Evolutionary conservation across 768 basidiomycete species (phyloP).

Genomic region (Tulasnella sp.): DNA sequence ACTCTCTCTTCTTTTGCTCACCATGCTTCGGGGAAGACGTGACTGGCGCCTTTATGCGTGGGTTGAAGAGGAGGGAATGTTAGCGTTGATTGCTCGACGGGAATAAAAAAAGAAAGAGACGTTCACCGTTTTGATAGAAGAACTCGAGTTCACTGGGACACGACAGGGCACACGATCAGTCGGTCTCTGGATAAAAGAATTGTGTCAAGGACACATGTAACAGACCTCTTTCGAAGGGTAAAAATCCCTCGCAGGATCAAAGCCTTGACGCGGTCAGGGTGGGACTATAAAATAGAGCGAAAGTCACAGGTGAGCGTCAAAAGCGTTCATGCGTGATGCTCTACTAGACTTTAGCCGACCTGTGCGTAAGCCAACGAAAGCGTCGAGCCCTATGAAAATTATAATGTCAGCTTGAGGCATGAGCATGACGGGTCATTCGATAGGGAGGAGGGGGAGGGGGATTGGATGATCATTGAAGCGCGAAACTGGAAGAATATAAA

Average conservation of each 20-base stretch:
- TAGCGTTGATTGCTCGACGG: too few species aligned
- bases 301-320: neutral
- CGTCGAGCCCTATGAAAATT: conserved; percentile 57
- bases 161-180: neutral
- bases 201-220: neutral
- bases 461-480: too few species aligned
- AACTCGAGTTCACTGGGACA: conserved; percentile 59
- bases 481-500: too few species aligned
- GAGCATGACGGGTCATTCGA: too few species aligned
- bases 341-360: conserved; percentile 30
- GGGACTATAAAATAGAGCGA: conserved; percentile 36
- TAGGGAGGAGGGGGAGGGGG: too few species aligned
- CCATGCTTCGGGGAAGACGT: conserved; percentile 76
- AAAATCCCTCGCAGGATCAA: conserved; percentile 81
- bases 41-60: conserved; percentile 4
- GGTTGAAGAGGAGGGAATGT: too few species aligned
- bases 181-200: neutral
- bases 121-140: conserved; percentile 88
- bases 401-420: too few species aligned
- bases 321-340: neutral
- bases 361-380: conserved; percentile 79
- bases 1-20: conserved; percentile 25
- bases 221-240: conserved; percentile 63
- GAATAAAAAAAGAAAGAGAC: too few species aligned
- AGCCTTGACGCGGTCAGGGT: conserved; percentile 70